These are phyloP conservation scores for Lentinula sp. DNA, from an alignment of 768 basidiomycete species.

Conservation along the genomic window DNA sequence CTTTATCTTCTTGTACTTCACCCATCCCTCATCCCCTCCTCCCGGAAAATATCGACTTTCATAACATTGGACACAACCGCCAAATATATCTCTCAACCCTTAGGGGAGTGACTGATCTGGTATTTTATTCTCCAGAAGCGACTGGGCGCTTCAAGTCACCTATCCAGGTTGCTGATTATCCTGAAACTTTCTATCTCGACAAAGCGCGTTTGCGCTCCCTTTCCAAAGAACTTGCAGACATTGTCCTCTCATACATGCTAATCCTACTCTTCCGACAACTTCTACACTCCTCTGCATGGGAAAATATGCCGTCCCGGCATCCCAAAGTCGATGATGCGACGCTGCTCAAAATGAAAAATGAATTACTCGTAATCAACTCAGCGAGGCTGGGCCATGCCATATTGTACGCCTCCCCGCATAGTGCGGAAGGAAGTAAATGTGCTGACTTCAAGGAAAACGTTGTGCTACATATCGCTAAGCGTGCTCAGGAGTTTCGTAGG, in stretches of 20 bases:
- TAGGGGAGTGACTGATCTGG: conserved; percentile 57
- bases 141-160: neutral
- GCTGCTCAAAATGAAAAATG: conserved; percentile 58
- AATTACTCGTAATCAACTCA: conserved; percentile 66
- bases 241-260: conserved; percentile 73
- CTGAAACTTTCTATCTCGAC: conserved; percentile 82
- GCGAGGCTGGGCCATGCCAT: conserved; percentile 59
- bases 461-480: conserved; percentile 69
- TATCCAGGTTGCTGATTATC: conserved; percentile 40
- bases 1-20: conserved; percentile 30
- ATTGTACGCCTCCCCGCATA: conserved; percentile 18
- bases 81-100: conserved; percentile 52
- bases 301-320: conserved; percentile 19
- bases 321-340: conserved; percentile 43
- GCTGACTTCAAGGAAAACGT: conserved; percentile 54
- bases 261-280: conserved; percentile 77
- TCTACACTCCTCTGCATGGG: conserved; percentile 33
- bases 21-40: conserved; percentile 36
- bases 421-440: conserved; percentile 43
- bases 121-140: conserved; percentile 47
- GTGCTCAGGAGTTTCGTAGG: conserved; percentile 45
- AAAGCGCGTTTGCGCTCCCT: conserved; percentile 59
- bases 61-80: conserved; percentile 40
- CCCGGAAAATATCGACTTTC: conserved; percentile 35
- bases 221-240: conserved; percentile 68